Evolutionary conservation across 805 yeast genomes (phyloP).

Genomic region (Ogataea ganodermae): DNA sequence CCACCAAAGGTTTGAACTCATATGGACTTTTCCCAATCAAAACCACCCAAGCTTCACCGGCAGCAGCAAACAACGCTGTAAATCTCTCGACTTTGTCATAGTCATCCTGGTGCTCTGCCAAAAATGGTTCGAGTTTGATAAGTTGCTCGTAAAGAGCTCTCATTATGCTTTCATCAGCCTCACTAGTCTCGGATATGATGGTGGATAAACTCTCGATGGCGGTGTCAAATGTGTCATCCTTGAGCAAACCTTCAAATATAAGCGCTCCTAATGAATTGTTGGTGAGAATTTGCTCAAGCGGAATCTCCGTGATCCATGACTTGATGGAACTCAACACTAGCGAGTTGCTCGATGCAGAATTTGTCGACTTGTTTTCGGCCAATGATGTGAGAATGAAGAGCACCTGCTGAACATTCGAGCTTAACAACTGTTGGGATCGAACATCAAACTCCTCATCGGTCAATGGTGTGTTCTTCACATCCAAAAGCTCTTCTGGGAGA

Average conservation of each 20-base stretch:
- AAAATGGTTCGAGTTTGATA: constrained; percentile 55
- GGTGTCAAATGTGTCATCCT: constrained; percentile 73
- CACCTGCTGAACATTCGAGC: constrained; percentile 67
- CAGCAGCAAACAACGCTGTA: constrained; percentile 80
- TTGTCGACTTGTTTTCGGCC: constrained; percentile 32
- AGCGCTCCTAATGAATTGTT: constrained; percentile 65
- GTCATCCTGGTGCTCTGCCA: constrained; percentile 55
- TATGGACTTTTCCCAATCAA: constrained; percentile 72
- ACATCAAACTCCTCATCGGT: constrained; percentile 76
- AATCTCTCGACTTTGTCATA: constrained; percentile 67
- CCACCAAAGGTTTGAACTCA: constrained; percentile 71
- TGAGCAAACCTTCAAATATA: constrained; percentile 60
- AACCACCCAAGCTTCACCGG: constrained; percentile 95
- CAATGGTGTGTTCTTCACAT: constrained; percentile 72
- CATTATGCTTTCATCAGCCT: constrained; percentile 57
- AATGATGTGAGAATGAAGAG: constrained; percentile 60
- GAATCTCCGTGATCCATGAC: constrained; percentile 90
- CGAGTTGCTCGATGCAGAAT: constrained; percentile 38
- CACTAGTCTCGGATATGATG: constrained; percentile 79
- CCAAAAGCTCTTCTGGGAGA: constrained; percentile 87
- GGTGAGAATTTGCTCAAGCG: constrained; percentile 66
- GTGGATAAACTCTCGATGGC: constrained; percentile 86
- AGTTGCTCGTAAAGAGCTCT: constrained; percentile 69
- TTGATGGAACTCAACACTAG: constrained; percentile 73
- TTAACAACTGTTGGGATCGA: constrained; percentile 65